Conservation (phyloP, 331 rosid genomes). For the Acacia pycnantha region DNA sequence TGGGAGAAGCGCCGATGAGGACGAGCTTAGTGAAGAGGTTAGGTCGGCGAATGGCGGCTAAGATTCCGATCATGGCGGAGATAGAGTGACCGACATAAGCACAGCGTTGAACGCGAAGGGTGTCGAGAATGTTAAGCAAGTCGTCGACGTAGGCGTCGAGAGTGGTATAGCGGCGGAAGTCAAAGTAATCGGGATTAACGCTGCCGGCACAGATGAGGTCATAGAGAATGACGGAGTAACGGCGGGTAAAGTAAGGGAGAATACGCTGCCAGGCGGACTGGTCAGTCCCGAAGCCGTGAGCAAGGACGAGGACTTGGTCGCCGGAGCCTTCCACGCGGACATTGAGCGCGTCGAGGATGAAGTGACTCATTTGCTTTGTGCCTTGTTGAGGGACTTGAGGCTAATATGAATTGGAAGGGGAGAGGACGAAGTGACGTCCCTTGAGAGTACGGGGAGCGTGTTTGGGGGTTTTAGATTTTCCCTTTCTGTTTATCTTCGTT, state of each 20-base stretch:
- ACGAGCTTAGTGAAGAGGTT: slow-evolving; percentile 85
- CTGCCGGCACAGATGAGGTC: slow-evolving; percentile 99
- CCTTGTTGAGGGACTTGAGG: neutral
- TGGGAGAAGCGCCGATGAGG: slow-evolving; percentile 93
- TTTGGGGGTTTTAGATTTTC: neutral
- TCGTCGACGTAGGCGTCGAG: slow-evolving; percentile 95
- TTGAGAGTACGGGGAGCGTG: neutral
- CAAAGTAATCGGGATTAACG: slow-evolving; percentile 93
- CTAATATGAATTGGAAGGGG: too few species aligned
- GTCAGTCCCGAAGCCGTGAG: slow-evolving; percentile 95
- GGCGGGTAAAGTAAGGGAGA: slow-evolving; percentile 65
- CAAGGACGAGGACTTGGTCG: slow-evolving; percentile 58
- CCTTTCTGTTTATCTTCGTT: neutral
- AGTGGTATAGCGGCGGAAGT: slow-evolving; percentile 77
- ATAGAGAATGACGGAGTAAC: slow-evolving; percentile 73
- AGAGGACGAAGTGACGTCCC: neutral
- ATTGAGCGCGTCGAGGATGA: slow-evolving; percentile 67
- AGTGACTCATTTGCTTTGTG: slow-evolving; percentile 33
- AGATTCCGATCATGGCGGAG: slow-evolving; percentile 96
- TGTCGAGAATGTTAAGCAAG: slow-evolving; percentile 68
- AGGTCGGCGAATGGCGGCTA: slow-evolving; percentile 94
- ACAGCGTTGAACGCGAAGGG: slow-evolving; percentile 62
- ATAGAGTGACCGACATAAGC: slow-evolving; percentile 93
- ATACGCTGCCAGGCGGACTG: slow-evolving; percentile 93
- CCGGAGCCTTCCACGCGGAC: slow-evolving; percentile 95